Percentiles rank a stretch among this genome's conserved stretches.
Evolutionary conservation across 148 eudicot species (phyloP).

Genomic region (Camellia lanceoleosa): DNA sequence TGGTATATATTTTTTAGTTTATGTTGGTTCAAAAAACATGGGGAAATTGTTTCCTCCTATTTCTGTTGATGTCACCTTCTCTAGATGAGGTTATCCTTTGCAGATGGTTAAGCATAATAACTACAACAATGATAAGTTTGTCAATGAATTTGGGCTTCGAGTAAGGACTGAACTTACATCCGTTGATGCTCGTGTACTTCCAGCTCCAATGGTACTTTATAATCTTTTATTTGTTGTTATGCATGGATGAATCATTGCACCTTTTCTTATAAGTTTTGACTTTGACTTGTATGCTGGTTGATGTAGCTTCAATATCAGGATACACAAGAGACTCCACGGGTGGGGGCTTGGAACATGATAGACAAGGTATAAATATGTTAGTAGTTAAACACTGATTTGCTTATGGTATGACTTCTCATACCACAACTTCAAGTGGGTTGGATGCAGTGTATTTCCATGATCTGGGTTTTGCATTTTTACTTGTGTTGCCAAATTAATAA

Average conservation of each 20-base stretch:
- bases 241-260: not conserved
- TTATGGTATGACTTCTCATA: too few relatives aligned
- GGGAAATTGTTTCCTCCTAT: not conserved
- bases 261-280: not conserved
- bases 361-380: constrained; percentile 42
- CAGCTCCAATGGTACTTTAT: constrained; percentile 60
- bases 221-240: not conserved
- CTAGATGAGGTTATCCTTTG: constrained; percentile 4
- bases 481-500: too few relatives aligned
- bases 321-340: constrained; percentile 43
- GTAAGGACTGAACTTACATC: constrained; percentile 35
- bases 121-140: constrained; percentile 37
- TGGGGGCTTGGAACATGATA: constrained; percentile 92
- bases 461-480: too few relatives aligned
- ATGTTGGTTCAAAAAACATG: not conserved
- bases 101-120: constrained; percentile 54
- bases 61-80: not conserved
- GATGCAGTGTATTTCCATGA: too few relatives aligned
- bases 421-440: too few relatives aligned
- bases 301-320: constrained; percentile 65
- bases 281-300: not conserved
- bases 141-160: constrained; percentile 64
- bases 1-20: not conserved
- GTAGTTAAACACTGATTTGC: not conserved
- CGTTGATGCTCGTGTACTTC: constrained; percentile 76